These are phyloP conservation scores for Capronia epimyces DNA, from an alignment of 2,329 filamentous ascomycete species.

Conservation along the genomic window DNA sequence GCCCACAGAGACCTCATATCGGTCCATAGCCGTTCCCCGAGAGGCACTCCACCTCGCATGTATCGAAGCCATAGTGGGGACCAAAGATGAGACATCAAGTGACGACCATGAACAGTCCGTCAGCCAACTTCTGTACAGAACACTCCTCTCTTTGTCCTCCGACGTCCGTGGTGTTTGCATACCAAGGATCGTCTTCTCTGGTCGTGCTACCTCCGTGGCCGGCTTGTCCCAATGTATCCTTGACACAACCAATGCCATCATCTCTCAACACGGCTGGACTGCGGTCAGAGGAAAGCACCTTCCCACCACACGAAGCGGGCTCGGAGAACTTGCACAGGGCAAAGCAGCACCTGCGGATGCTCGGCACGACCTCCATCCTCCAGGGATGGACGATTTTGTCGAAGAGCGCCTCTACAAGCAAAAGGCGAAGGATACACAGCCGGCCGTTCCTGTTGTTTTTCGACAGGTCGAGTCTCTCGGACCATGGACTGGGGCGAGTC, in stretches of 20 bases:
- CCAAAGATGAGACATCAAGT: slow-evolving; percentile 52
- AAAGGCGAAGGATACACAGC: slow-evolving; percentile 38
- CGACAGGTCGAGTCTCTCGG: slow-evolving; percentile 57
- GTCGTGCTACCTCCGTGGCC: slow-evolving; percentile 70
- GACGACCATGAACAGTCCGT: slow-evolving; percentile 85
- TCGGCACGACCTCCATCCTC: slow-evolving; percentile 37
- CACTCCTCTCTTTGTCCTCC: slow-evolving; percentile 67
- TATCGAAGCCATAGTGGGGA: slow-evolving; percentile 68
- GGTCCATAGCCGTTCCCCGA: slow-evolving; percentile 56
- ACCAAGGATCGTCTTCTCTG: slow-evolving; percentile 80
- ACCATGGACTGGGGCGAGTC: slow-evolving; percentile 59
- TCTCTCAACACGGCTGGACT: slow-evolving; percentile 69
- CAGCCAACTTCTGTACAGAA: slow-evolving; percentile 68
- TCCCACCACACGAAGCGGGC: slow-evolving; percentile 18
- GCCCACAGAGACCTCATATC: slow-evolving; percentile 21
- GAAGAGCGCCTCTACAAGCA: slow-evolving; percentile 53
- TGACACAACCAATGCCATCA: slow-evolving; percentile 64
- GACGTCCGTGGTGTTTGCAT: slow-evolving; percentile 83
- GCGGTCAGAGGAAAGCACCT: slow-evolving; percentile 59
- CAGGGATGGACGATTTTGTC: slow-evolving; percentile 52
- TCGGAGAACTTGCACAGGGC: slow-evolving; percentile 31
- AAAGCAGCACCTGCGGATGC: slow-evolving; percentile 20
- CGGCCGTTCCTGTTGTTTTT: slow-evolving; percentile 37
- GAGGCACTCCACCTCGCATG: slow-evolving; percentile 66
- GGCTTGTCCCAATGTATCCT: slow-evolving; percentile 74